Base-by-base conservation (phyloP, 2,329 filamentous ascomycete genomes). In the Pseudomassariella vexata region DNA sequence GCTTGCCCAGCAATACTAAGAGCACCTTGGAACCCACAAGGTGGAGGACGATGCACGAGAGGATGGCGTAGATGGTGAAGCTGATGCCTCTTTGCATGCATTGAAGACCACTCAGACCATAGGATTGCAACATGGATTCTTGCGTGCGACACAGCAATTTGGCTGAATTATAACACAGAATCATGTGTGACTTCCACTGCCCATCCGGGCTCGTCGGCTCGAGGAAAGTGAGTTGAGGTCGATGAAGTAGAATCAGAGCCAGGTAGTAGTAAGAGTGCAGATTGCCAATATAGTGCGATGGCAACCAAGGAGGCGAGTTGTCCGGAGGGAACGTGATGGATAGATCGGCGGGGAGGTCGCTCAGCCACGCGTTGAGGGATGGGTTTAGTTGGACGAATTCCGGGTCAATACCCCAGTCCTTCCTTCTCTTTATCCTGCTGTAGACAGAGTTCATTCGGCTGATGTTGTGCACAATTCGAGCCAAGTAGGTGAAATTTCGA, bases 61-160 rank as follows among this genome's bases (percentile, higher is more conserved):
- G 65, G 17, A 95, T 79, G 35, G 82, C 79, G 52, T 96, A 96
- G n/a, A 96, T 87, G 5, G 86, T 87, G 50, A 95, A 96, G 58
- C 89, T 95, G 54, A 94, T 88, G 23, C 90, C 90, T 44, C 90
- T 76, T 50, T 90, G 82, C 90, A 95, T 95, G 60, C 82, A 94
- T 46, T 92, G 71, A 11, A 96, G 67, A 1, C 89, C 90, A 11
- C 75, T 75, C 38, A 95, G 65, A 3, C 88, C 86, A 55, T 81
- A 94, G 0, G 76, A 73, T 33, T 82, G 73, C 37, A 94, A 52
- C 21, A 94, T 77, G 2, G 82, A 82, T 59, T 96, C 90, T 52
- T 95, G 88, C 5, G 95, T 60, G 38, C 85, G 79, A 58, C 89
- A 95, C 30, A 96, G 70, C 24, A 74, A 76, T 57, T 92, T 94